A percentile compares a stretch with the other conserved stretches of the same genome.
Conservation (phyloP, 2,329 filamentous ascomycete genomes). For the Didymella pinodella region DNA sequence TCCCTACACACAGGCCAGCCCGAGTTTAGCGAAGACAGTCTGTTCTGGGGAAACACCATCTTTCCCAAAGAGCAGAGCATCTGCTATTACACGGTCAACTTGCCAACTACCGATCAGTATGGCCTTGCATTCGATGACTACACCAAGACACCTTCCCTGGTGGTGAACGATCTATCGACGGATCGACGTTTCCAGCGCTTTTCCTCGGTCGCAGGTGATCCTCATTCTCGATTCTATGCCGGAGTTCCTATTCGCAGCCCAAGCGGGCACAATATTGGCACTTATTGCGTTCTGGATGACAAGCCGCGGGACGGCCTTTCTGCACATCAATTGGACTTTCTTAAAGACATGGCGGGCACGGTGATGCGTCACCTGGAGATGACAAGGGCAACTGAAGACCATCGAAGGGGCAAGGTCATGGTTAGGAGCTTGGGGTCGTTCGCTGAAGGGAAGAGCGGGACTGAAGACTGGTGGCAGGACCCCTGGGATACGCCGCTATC, state of each 20-base stretch:
- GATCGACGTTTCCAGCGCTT: slow-evolving; percentile 52
- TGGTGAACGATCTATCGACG: slow-evolving; percentile 44
- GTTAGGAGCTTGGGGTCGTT: slow-evolving; percentile 54
- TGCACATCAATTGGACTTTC: slow-evolving; percentile 59
- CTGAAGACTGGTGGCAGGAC: slow-evolving; percentile 47
- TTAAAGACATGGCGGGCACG: slow-evolving; percentile 63
- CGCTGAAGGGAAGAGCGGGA: slow-evolving; percentile 46
- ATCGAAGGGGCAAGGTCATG: slow-evolving; percentile 62
- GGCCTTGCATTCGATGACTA: slow-evolving; percentile 28
- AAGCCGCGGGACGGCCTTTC: slow-evolving; percentile 61
- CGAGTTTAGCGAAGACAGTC: slow-evolving; percentile 36
- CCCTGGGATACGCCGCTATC: slow-evolving; percentile 36
- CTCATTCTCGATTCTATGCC: slow-evolving; percentile 59
- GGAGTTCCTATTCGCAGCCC: slow-evolving; percentile 68
- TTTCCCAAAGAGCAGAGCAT: slow-evolving; percentile 47
- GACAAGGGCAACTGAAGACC: slow-evolving; percentile 61
- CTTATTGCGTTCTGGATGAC: slow-evolving; percentile 67
- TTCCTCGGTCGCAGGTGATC: slow-evolving; percentile 44
- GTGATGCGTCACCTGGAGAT: slow-evolving; percentile 69
- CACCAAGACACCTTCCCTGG: slow-evolving; percentile 35
- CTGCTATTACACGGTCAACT: slow-evolving; percentile 46
- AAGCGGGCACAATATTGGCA: slow-evolving; percentile 66
- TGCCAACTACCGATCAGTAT: slow-evolving; percentile 27
- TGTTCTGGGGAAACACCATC: slow-evolving; percentile 46
- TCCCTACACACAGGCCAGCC: slow-evolving; percentile 41